phyloP scores from a whole-genome alignment of 768 basidiomycete species.

The Suillus discolor region DNA sequence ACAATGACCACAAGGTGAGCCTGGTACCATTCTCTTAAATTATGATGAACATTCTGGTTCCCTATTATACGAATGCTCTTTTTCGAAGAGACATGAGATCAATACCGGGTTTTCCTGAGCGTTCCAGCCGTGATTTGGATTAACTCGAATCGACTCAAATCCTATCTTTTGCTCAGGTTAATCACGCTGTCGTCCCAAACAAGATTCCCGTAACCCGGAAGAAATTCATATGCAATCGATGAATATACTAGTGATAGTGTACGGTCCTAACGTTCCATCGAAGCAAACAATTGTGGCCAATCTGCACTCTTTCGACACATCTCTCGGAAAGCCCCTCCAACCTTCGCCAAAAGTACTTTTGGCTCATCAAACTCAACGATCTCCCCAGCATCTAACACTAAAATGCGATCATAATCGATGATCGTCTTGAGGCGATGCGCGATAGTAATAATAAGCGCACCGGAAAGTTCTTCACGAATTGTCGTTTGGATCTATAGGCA shows the following conservation, averaged over 20 bases:
- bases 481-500: constrained; percentile 67
- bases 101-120: constrained; percentile 48
- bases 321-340: constrained; percentile 62
- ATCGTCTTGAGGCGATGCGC: constrained; percentile 81
- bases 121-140: not conserved
- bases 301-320: constrained; percentile 69
- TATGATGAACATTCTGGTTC: constrained; percentile 57
- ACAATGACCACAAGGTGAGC: not conserved
- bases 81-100: constrained; percentile 39
- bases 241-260: constrained; percentile 1
- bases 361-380: constrained; percentile 81
- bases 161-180: not conserved
- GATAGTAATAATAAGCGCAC: constrained; percentile 79
- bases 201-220: not conserved
- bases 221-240: not conserved
- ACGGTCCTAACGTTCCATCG: constrained; percentile 13
- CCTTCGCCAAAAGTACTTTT: constrained; percentile 48
- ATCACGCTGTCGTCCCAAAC: not conserved
- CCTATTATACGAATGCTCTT: constrained; percentile 58
- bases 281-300: constrained; percentile 43
- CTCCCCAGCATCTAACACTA: constrained; percentile 73
- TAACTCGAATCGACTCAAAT: not conserved
- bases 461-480: constrained; percentile 69
- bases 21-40: not conserved
- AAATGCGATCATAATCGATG: constrained; percentile 72